Evolutionary conservation across 2,329 filamentous ascomycete genomes (phyloP).

Genomic region (Akanthomyces lecanii): DNA sequence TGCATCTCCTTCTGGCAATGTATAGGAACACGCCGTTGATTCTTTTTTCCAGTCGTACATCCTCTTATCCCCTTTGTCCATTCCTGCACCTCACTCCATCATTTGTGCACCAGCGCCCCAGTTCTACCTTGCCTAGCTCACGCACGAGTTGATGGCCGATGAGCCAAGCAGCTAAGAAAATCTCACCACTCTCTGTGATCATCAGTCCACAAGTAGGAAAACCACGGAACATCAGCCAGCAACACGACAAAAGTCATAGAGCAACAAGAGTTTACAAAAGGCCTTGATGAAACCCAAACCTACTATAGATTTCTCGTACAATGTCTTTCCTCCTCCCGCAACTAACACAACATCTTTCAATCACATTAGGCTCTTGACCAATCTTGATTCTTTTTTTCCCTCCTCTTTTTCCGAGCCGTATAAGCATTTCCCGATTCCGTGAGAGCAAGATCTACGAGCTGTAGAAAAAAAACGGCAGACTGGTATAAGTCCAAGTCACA

Average conservation of each 20-base stretch:
- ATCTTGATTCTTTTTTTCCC: too few species aligned
- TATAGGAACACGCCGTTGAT: too few species aligned
- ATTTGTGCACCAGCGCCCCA: background rate
- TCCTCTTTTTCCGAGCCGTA: background rate
- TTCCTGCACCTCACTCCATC: background rate
- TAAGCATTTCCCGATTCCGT: background rate
- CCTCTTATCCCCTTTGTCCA: background rate
- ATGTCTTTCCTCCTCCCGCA: too few species aligned
- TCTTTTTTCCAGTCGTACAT: background rate
- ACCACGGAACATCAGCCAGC: background rate
- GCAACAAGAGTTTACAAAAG: background rate
- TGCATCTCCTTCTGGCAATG: too few species aligned
- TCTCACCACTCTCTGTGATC: slow-evolving; percentile 12
- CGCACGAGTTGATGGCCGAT: background rate
- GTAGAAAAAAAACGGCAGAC: background rate
- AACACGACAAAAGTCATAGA: background rate
- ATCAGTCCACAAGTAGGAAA: slow-evolving; percentile 16
- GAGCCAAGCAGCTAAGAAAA: background rate
- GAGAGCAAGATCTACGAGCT: background rate
- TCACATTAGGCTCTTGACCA: too few species aligned
- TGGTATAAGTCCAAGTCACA: background rate
- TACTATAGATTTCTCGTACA: too few species aligned
- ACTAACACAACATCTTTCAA: too few species aligned
- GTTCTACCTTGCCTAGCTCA: background rate
- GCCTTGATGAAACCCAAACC: background rate